Evolutionary conservation across 2,329 filamentous ascomycete species (phyloP).

Genomic region (Sclerotiophoma versabilis): DNA sequence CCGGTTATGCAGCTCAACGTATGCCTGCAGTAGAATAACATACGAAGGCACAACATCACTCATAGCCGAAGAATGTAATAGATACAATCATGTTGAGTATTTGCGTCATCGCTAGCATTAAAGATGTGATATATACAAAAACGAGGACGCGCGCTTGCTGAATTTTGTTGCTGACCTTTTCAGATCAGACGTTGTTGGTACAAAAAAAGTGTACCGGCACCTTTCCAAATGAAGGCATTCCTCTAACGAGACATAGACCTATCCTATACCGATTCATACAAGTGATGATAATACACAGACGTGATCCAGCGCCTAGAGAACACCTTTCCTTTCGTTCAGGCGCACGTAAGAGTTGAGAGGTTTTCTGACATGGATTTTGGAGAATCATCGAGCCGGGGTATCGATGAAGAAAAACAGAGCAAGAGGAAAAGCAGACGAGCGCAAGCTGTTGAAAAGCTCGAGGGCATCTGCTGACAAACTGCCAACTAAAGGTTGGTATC

Average conservation of each 20-base stretch:
- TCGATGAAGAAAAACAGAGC: conserved; percentile 20
- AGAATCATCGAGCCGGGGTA: conserved; percentile 17
- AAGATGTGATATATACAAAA: conserved; percentile 35
- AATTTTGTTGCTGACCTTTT: conserved; percentile 22
- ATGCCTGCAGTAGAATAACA: neutral
- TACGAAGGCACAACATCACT: neutral
- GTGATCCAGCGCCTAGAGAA: conserved; percentile 37
- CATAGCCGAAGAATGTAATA: neutral
- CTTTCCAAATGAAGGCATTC: conserved; percentile 23
- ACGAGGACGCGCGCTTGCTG: conserved; percentile 17
- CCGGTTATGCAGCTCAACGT: neutral
- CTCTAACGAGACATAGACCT: conserved; percentile 19
- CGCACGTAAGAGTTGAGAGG: conserved; percentile 37
- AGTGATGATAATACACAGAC: conserved; percentile 40
- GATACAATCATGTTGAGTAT: conserved; percentile 6
- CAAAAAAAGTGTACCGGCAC: conserved; percentile 33
- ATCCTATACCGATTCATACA: conserved; percentile 33
- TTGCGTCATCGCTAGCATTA: conserved; percentile 29
- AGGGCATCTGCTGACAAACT: conserved; percentile 9
- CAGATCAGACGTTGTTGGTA: conserved; percentile 24
- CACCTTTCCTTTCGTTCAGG: conserved; percentile 23
- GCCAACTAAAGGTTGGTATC: conserved; percentile 18
- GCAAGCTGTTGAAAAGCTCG: conserved; percentile 10
- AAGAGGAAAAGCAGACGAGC: conserved; percentile 17
- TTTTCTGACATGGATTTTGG: conserved; percentile 31